Base-by-base conservation (phyloP, 768 basidiomycete genomes). In the Suillus bovinus region DNA sequence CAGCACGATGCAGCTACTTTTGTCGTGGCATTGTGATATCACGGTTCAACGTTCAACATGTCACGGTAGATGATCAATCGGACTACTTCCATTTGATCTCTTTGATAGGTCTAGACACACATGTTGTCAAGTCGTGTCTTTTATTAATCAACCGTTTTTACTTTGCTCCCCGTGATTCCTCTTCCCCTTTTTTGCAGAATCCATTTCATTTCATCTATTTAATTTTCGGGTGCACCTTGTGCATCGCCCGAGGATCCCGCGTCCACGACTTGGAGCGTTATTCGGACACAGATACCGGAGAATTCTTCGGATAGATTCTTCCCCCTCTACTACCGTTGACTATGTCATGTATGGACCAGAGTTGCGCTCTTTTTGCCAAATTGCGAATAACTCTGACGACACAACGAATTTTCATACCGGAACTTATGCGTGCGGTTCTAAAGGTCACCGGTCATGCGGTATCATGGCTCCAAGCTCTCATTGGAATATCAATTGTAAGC, bases 361-460 rank as follows among this genome's bases (percentile, higher is more conserved):
- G 20, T 33, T 52, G 50, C 50, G 50, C 31, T 33, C 50, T 52
- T 52, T 52, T 52, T n/a, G 50, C 50, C 29, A 31, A 33, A 52
- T 33, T 33, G 5, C 50, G 50, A 52, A 52, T 33, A 33, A 31
- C 29, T 20, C 29, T 33, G 20, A 31, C 29, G 29, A 33, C 29
- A 52, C 29, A 2, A n/a, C 31, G 29, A 31, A 52, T 33, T 33
- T 52, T 52, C 31, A 52, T 52, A 52, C 50, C 50, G 50, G 50
- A 52, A 31, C 50, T 52, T 52, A 52, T 31, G 50, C 50, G 50
- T 52, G 50, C 50, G 49, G 49, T 31, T 50, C 17, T 9, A 50
- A 31, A 20, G 27, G 49, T 6, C 29, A 8, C 33, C 33, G 33
- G 9, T 7, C 33, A 34, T 34, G 33, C 33, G 33, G 33, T 10